These are phyloP conservation scores for Aquilaria yunnanensis DNA, from an alignment of 345 rosid species.

Conservation along the genomic window DNA sequence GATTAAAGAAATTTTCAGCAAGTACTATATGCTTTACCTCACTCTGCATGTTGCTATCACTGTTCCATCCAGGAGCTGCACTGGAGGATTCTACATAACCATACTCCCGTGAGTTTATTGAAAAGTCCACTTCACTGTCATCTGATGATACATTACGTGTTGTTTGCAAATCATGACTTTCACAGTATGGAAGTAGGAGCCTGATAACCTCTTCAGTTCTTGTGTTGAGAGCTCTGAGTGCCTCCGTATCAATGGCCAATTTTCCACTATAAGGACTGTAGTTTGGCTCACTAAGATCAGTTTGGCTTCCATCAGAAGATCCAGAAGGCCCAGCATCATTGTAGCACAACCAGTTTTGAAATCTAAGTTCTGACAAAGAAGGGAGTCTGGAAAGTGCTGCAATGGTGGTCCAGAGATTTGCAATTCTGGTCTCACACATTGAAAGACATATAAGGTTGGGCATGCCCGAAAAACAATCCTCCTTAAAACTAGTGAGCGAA, in stretches of 20 bases:
- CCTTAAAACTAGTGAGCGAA: slow-evolving; percentile 57
- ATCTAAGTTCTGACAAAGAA: slow-evolving; percentile 59
- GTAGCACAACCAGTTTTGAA: slow-evolving; percentile 66
- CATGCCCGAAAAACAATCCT: slow-evolving; percentile 78
- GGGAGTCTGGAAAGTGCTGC: slow-evolving; percentile 77
- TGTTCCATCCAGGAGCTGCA: slow-evolving; percentile 29
- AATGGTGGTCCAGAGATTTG: slow-evolving; percentile 79
- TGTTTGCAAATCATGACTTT: slow-evolving; percentile 25
- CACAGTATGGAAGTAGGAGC: slow-evolving; percentile 25
- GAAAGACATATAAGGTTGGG: slow-evolving; percentile 72
- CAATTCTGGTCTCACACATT: slow-evolving; percentile 72
- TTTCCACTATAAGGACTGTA: slow-evolving; percentile 17
- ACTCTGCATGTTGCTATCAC: slow-evolving; percentile 28
- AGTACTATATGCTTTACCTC: slow-evolving; percentile 38
- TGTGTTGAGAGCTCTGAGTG: slow-evolving; percentile 25
- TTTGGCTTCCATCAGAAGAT: slow-evolving; percentile 29
- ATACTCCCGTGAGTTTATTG: slow-evolving; percentile 32
- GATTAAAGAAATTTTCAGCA: not conserved
- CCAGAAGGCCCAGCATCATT: slow-evolving; percentile 38
- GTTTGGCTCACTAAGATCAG: slow-evolving; percentile 19
- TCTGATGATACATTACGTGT: slow-evolving; percentile 44
- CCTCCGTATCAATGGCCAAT: slow-evolving; percentile 17
- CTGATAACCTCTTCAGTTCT: slow-evolving; percentile 35
- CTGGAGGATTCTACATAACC: slow-evolving; percentile 29
- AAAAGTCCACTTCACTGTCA: slow-evolving; percentile 60